Evolutionary conservation across 2,329 filamentous ascomycete genomes (phyloP).

Genomic region (Gliomastix tumulicola): DNA sequence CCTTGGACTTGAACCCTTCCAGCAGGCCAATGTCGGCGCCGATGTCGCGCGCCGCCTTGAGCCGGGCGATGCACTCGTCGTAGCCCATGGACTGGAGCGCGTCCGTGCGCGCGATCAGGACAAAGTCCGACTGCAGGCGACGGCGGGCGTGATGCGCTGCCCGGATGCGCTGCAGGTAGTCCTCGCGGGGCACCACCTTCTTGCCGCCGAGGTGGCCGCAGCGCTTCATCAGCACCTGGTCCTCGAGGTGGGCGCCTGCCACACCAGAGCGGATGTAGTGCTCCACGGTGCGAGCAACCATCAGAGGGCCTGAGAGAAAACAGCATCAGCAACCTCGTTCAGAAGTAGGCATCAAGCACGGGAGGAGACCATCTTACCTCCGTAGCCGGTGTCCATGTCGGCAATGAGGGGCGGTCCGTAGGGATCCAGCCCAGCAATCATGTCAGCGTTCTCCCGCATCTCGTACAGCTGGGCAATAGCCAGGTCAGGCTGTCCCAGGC

Average conservation of each 20-base stretch:
- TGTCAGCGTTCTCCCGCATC: constrained; percentile 55
- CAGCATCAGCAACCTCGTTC: too few species aligned
- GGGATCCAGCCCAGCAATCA: constrained; percentile 55
- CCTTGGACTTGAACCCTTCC: constrained; percentile 47
- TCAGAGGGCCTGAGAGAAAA: too few species aligned
- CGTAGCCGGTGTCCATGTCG: constrained; percentile 53
- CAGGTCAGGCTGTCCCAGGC: constrained; percentile 56
- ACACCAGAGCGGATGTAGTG: constrained; percentile 48
- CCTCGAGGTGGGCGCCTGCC: constrained; percentile 54
- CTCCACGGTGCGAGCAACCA: constrained; percentile 44
- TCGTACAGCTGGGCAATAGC: constrained; percentile 55
- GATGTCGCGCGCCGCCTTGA: constrained; percentile 41
- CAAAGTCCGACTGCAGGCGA: constrained; percentile 44
- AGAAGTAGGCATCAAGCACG: too few species aligned
- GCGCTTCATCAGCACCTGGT: constrained; percentile 58
- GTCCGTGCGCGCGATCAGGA: constrained; percentile 60
- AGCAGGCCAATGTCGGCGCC: constrained; percentile 55
- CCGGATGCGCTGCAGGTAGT: constrained; percentile 46
- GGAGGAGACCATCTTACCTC: constrained; percentile 37
- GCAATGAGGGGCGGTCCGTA: constrained; percentile 51
- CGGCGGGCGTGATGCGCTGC: constrained; percentile 46
- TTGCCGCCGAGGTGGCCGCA: constrained; percentile 60
- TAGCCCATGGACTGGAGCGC: constrained; percentile 51
- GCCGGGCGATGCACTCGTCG: constrained; percentile 44
- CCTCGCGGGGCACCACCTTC: constrained; percentile 45